A percentile compares a stretch with the other conserved stretches of the same genome.
Evolutionary conservation across 257 asterid genomes (phyloP).

Genomic region (Nicotiana knightiana): DNA sequence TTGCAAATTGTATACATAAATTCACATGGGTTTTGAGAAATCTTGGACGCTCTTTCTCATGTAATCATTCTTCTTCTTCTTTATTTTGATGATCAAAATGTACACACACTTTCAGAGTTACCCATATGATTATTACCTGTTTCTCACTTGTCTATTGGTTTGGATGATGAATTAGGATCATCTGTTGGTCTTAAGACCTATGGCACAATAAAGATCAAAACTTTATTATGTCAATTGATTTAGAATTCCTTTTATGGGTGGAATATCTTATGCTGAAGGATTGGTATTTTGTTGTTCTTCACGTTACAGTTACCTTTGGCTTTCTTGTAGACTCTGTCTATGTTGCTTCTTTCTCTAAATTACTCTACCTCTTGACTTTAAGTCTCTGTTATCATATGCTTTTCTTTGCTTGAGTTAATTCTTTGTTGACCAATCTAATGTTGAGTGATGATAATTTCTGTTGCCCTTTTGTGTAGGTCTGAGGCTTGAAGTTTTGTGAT

Average conservation of each 20-base stretch:
- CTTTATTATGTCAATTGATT: constrained; percentile 21
- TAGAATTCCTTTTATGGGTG: constrained; percentile 20
- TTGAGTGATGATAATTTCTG: constrained; percentile 13
- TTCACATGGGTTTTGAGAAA: constrained; percentile 53
- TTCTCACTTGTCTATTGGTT: constrained; percentile 18
- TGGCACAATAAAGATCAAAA: constrained; percentile 30
- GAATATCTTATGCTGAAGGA: constrained; percentile 45
- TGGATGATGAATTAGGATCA: constrained; percentile 39
- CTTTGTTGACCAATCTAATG: neutral
- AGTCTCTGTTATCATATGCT: neutral
- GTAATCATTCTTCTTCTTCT: constrained; percentile 29
- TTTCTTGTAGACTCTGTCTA: constrained; percentile 13
- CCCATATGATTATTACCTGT: constrained; percentile 6
- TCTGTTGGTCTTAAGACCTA: constrained; percentile 19
- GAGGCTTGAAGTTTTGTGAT: constrained; percentile 33
- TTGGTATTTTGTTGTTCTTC: constrained; percentile 53
- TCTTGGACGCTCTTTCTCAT: constrained; percentile 39
- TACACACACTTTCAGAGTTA: constrained; percentile 23
- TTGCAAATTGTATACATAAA: constrained; percentile 6
- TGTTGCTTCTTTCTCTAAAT: constrained; percentile 30
- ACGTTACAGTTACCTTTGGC: constrained; percentile 34
- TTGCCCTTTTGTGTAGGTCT: constrained; percentile 36
- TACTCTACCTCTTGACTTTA: constrained; percentile 11
- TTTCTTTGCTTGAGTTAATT: neutral
- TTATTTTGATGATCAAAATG: constrained; percentile 42